Conservation (phyloP, 768 basidiomycete species). For the Mycena alexandri region DNA sequence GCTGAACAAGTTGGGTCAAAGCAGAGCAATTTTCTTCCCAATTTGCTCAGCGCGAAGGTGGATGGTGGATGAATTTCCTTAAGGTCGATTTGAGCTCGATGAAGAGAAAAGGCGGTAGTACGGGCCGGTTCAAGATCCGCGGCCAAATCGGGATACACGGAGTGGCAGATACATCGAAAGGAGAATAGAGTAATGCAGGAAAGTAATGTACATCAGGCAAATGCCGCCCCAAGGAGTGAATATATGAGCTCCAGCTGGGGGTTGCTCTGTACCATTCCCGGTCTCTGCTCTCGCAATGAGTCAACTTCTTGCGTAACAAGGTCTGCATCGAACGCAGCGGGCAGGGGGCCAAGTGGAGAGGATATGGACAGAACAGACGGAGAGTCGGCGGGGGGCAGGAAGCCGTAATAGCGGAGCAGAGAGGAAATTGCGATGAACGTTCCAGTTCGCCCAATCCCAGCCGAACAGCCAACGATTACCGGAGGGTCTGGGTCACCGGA, state of each 20-base stretch:
- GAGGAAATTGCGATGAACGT: slow-evolving; percentile 87
- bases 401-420: slow-evolving; percentile 72
- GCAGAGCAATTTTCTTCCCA: too few species aligned
- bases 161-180: too few species aligned
- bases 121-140: neutral
- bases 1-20: too few species aligned
- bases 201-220: slow-evolving; percentile 25
- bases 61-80: too few species aligned
- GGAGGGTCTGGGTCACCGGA: slow-evolving; percentile 75
- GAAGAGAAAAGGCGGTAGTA: too few species aligned
- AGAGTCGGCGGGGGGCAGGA: slow-evolving; percentile 55
- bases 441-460: slow-evolving; percentile 90
- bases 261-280: slow-evolving; percentile 82
- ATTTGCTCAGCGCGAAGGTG: too few species aligned
- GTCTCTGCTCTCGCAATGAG: slow-evolving; percentile 82
- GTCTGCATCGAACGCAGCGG: slow-evolving; percentile 63
- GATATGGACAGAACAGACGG: slow-evolving; percentile 50
- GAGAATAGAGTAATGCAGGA: too few species aligned
- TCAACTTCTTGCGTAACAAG: slow-evolving; percentile 80
- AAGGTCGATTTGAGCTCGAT: too few species aligned
- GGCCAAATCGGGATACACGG: slow-evolving; percentile 13
- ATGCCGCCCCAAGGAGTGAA: slow-evolving; percentile 59
- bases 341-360: slow-evolving; percentile 72
- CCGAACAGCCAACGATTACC: slow-evolving; percentile 86
- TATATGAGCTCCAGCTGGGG: slow-evolving; percentile 79